Conservation (phyloP, 2,329 filamentous ascomycete species). For the Cercospora sojina region DNA sequence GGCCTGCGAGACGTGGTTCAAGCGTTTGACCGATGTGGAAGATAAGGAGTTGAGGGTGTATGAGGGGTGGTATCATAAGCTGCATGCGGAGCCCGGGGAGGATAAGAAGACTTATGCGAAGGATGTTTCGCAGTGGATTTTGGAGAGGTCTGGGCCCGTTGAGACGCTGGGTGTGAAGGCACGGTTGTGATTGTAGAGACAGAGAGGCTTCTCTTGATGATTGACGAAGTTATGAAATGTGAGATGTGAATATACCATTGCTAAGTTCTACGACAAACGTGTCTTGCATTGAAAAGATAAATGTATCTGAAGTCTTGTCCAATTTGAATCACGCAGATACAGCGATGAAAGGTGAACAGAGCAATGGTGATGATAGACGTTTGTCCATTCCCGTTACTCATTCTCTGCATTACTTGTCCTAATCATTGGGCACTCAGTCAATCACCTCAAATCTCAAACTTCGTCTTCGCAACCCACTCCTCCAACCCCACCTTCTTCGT, state of each 20-base stretch:
- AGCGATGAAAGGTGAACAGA: not conserved
- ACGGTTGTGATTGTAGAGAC: not conserved
- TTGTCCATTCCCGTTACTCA: not conserved
- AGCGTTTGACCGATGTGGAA: conserved; percentile 52
- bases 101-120: conserved; percentile 38
- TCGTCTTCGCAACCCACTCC: conserved; percentile 18
- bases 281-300: not conserved
- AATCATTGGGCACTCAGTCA: not conserved
- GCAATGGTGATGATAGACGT: not conserved
- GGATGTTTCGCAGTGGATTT: conserved; percentile 39
- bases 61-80: conserved; percentile 74
- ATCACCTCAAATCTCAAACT: not conserved
- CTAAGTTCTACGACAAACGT: not conserved
- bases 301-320: not conserved
- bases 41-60: conserved; percentile 74
- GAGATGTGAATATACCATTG: not conserved
- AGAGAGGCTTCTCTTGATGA: not conserved
- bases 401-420: not conserved
- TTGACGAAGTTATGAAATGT: not conserved
- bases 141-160: conserved; percentile 25
- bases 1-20: conserved; percentile 64
- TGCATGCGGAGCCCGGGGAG: conserved; percentile 40
- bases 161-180: conserved; percentile 3
- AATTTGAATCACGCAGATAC: not conserved
- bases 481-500: conserved; percentile 23